Base-by-base conservation (phyloP, 345 rosid genomes). In the Brassica rapa region DNA sequence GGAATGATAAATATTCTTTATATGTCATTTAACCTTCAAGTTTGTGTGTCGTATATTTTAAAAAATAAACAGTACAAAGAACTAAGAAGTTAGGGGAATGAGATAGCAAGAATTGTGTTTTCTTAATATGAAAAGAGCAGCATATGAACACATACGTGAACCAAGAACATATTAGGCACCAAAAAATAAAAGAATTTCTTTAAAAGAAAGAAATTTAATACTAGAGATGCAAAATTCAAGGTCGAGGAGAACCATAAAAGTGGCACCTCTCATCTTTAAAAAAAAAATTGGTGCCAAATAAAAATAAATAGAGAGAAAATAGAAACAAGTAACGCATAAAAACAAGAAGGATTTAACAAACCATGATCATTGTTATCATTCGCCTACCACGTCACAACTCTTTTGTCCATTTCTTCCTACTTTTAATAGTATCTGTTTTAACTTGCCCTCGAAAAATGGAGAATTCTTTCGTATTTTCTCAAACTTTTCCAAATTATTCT, bases 301-400 rank as follows among this genome's bases (percentile, higher is more conserved):
- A 41, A 72, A 59, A 71, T 23, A 39, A 1, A 39, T 1, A 39
- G 0, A 39, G 30, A 32, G 15, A 59, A 46, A 8, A 73, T 5
- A 68, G 32, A 69, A 70, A 68, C 37, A 32, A 49, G 16, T 2
- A 62, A 53, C 32, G 68, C 71, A 80, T 75, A 74, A 41, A 37
- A 70, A 64, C 76, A 80, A 80, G 76, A 75, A 69, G 11, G 62
- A 64, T 64, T 80, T 75, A 75, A 75, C 80, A 80, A 75, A 75
- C 83, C 79, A 75, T 68, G 74, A 73, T 79, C 82, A 62, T 73
- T 73, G 71, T 39, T 79, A 74, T 80, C 80, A 80, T 70, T 74
- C 55, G 68, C 55, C 72, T 41, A 63, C 72, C 76, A 80, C 83
- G 76, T 80, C 83, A 80, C 76, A 9, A 62, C 57, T 70, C 21